Base-by-base conservation (phyloP, 2,329 filamentous ascomycete species). In the Penicillium hesseltinei region DNA sequence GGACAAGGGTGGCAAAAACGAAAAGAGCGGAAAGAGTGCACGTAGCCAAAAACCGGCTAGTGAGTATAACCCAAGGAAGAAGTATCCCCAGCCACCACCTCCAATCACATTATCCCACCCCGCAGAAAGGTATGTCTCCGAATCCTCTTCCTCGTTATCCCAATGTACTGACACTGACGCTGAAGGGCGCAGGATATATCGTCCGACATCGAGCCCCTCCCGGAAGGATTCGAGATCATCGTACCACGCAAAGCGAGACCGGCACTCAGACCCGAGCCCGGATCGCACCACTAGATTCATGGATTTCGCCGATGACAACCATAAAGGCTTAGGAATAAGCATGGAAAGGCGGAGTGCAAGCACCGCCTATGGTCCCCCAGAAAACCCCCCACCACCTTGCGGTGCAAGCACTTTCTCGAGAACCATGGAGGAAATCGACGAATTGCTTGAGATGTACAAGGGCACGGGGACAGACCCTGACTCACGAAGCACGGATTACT, bases 381-480 rank as follows among this genome's bases (percentile, higher is more conserved):
- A 27, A 6, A 35, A 8, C 1, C 15, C 51, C n/a, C n/a, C 21
- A 2, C 47, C 49, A 29, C 17, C 40, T 17, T 29, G 11, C 25
- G 25, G 11, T 7, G 31, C 35, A 25, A 47, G 49, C n/a, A 13
- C 35, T 35, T 15, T 21, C n/a, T 29, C 13, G 8, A n/a, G 17
- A 13, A 17, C 27, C 2, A 9, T 29, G 4, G 50, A 58, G 21
- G 42, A 38, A n/a, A 43, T 58, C 10, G 36, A 58, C 15, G 36
- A 51, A 27, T 9, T 60, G 35, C 40, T 54, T 17, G 40, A 51
- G 10, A 54, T 58, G 55, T 58, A 60, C 33, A 45, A 44, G 10
- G 55, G 35, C 2, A 39, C 47, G 42, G 51, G 39, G n/a, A 38
- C 25, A 10, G 53, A 49, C 11, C 53, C 55, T 4, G 54, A 55